Evolutionary conservation across 495 filamentous ascomycete species (phyloP).

Genomic region (Eremomyces bilateralis): DNA sequence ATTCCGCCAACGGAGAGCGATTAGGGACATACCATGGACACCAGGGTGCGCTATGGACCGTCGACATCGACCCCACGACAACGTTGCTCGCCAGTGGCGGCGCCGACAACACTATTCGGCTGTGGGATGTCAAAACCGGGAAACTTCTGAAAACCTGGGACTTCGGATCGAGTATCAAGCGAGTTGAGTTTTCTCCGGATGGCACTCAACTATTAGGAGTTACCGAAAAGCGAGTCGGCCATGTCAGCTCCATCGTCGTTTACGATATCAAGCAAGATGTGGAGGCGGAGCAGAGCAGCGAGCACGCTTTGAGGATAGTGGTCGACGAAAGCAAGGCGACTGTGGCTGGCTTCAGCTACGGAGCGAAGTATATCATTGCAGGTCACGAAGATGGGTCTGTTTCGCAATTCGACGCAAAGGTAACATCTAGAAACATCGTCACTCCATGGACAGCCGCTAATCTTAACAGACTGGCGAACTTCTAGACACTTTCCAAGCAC

Average conservation of each 20-base stretch:
- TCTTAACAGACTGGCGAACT: constrained; percentile 48
- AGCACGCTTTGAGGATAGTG: constrained; percentile 62
- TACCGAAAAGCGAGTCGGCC: constrained; percentile 94
- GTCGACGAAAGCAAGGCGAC: constrained; percentile 90
- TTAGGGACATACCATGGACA: constrained; percentile 92
- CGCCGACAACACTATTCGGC: constrained; percentile 90
- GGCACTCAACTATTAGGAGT: constrained; percentile 73
- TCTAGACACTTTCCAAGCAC: constrained; percentile 53
- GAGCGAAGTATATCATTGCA: constrained; percentile 84
- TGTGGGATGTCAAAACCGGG: constrained; percentile 92
- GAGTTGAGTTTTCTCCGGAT: constrained; percentile 89
- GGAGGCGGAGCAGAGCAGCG: constrained; percentile 60
- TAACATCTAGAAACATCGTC: too few relatives aligned
- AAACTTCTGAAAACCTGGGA: constrained; percentile 91
- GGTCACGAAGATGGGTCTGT: constrained; percentile 92
- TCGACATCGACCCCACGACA: constrained; percentile 89
- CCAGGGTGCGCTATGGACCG: constrained; percentile 94
- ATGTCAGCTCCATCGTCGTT: constrained; percentile 78
- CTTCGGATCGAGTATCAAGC: constrained; percentile 85
- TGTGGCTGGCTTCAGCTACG: constrained; percentile 86
- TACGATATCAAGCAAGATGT: constrained; percentile 65
- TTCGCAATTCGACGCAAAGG: constrained; percentile 89
- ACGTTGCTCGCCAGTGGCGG: constrained; percentile 84
- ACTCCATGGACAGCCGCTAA: background rate
- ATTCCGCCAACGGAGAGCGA: constrained; percentile 30